These are phyloP conservation scores for Aspergillus nidulans DNA, from an alignment of 495 filamentous ascomycete species.

Conservation along the genomic window DNA sequence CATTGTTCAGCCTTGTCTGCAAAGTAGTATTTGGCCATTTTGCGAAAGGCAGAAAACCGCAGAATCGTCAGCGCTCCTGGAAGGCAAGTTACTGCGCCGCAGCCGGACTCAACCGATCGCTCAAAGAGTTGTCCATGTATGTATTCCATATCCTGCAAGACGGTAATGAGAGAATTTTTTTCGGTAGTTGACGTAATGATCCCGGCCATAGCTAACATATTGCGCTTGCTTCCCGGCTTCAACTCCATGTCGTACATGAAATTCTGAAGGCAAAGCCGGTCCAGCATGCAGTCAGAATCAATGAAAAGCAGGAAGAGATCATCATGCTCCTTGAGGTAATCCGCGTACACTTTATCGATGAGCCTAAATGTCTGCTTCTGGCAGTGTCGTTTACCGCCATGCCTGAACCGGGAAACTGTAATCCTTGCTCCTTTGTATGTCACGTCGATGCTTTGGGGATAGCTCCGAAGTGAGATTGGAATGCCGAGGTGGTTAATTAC, in stretches of 20 bases:
- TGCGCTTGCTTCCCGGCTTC: slow-evolving; percentile 85
- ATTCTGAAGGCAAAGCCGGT: slow-evolving; percentile 90
- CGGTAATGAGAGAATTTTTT: slow-evolving; percentile 83
- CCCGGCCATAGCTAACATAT: slow-evolving; percentile 98
- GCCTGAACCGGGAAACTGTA: slow-evolving; percentile 88
- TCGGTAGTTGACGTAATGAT: slow-evolving; percentile 93
- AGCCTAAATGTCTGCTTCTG: slow-evolving; percentile 94
- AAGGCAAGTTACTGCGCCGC: slow-evolving; percentile 91
- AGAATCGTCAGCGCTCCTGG: slow-evolving; percentile 93
- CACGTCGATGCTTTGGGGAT: slow-evolving; percentile 89
- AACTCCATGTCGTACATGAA: slow-evolving; percentile 99
- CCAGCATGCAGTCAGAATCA: slow-evolving; percentile 96
- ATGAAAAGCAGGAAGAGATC: slow-evolving; percentile 96
- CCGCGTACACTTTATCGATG: slow-evolving; percentile 87
- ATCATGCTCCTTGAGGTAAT: slow-evolving; percentile 85
- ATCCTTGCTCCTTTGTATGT: slow-evolving; percentile 76
- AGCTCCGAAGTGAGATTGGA: slow-evolving; percentile 67
- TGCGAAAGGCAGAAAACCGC: slow-evolving; percentile 91
- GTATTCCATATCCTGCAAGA: slow-evolving; percentile 98
- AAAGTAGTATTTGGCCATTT: slow-evolving; percentile 99
- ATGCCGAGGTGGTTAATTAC: slow-evolving; percentile 87
- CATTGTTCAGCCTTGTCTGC: slow-evolving; percentile 95
- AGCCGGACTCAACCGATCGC: slow-evolving; percentile 91
- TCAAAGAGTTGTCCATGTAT: slow-evolving; percentile 97
- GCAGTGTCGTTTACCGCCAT: slow-evolving; percentile 90